Base-by-base conservation (phyloP, 2,329 filamentous ascomycete species). In the Penicillium glabrum region DNA sequence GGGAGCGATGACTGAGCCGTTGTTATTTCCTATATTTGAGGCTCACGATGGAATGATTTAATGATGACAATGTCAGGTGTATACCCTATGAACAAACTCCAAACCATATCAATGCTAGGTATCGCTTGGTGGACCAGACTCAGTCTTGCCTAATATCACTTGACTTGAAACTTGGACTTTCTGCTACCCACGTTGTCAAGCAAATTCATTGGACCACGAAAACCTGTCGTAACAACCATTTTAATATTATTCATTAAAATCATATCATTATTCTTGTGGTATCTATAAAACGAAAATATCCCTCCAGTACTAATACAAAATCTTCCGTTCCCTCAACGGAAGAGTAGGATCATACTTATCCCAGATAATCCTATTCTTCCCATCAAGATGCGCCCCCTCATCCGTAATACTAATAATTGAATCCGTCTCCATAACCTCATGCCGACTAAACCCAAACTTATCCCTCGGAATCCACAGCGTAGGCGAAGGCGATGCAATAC, bases 391-490 rank as follows among this genome's bases (percentile, higher is more conserved):
- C 45, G 88, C 89, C 3, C 86, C 87, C 61, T 90, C 87, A 69
- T 96, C 91, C 0, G 89, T 93, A 51, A 93, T 93, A 0, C 85
- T 84, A 39, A 91, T 89, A n/a, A 87, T 80, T 60, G 82, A 82
- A 64, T 81, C 80, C 1, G 89, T 91, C 61, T 92, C 87, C n/a
- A 80, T 79, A 33, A 95, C 80, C 73, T 96, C 91, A 68, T 93
- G 87, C 61, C 81, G 82, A 53, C 87, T 91, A 37, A 96, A 83
- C 3, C 91, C 89, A 47, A 86, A 86, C 1, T 81, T 75, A 68
- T 96, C 92, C 54, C 84, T 80, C 0, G 92, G 91, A 26, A 96
- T 89, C 92, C 92, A 96, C 3, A 96, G 77, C 35, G 89, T 78
- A 0, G 89, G 89, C 3, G 83, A 77, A 51, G 79, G 64, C 57